Conservation (phyloP, 306 rosid genomes). For the Luffa acutangula region DNA sequence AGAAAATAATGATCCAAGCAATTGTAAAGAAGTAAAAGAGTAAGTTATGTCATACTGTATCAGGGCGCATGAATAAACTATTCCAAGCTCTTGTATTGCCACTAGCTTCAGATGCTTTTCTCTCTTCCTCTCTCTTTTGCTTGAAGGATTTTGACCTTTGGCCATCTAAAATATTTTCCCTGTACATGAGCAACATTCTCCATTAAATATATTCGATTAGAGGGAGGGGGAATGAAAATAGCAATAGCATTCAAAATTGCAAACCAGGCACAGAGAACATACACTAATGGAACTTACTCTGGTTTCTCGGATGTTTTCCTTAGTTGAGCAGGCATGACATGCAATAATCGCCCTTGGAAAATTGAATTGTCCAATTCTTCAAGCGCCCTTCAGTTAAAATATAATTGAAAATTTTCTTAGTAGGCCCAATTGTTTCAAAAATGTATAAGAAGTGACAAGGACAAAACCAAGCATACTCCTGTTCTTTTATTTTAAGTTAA, state of each 20-base stretch:
- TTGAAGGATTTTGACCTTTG: conserved; percentile 53
- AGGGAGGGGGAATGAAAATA: neutral
- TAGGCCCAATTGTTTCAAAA: neutral
- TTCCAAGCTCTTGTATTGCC: conserved; percentile 96
- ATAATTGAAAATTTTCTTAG: neutral
- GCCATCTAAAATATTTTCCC: conserved; percentile 32
- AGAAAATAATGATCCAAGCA: neutral
- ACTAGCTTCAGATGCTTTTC: conserved; percentile 73
- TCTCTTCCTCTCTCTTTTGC: conserved; percentile 61
- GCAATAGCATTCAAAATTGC: neutral
- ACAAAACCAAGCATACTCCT: neutral
- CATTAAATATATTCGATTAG: neutral
- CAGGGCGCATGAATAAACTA: conserved; percentile 82
- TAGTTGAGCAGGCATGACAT: conserved; percentile 69
- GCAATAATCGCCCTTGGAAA: conserved; percentile 91
- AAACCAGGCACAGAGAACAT: neutral
- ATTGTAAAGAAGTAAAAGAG: neutral
- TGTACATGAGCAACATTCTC: conserved; percentile 20
- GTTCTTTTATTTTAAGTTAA: neutral
- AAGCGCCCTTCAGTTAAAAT: conserved; percentile 39
- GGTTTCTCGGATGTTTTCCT: conserved; percentile 34
- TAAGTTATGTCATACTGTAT: conserved; percentile 50
- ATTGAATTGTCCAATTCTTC: conserved; percentile 62
- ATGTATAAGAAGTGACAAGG: neutral
- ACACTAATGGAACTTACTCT: conserved; percentile 35